phyloP scores from a whole-genome alignment of 2,329 filamentous ascomycete species.

The Ambrosiella cleistominuta region DNA sequence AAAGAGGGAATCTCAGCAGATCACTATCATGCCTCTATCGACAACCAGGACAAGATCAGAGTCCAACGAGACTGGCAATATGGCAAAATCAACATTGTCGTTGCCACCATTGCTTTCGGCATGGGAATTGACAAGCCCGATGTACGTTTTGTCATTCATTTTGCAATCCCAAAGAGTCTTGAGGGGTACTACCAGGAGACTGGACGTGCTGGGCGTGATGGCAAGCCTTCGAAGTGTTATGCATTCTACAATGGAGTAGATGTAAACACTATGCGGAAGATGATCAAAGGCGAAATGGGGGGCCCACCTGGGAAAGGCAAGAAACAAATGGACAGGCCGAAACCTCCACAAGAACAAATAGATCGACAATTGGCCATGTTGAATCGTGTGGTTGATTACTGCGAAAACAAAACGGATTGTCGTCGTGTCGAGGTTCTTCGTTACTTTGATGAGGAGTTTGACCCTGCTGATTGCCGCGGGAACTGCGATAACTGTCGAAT shows the following conservation, averaged over 20 bases:
- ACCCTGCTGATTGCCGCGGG: conserved; percentile 49
- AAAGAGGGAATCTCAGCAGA: conserved; percentile 51
- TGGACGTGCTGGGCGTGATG: conserved; percentile 82
- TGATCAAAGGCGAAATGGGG: conserved; percentile 72
- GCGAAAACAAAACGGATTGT: conserved; percentile 77
- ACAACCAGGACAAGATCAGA: conserved; percentile 44
- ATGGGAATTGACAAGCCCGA: conserved; percentile 99
- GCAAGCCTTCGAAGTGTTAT: conserved; percentile 71
- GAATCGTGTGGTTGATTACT: conserved; percentile 67
- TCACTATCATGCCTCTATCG: conserved; percentile 75
- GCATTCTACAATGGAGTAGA: conserved; percentile 77
- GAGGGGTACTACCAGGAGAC: conserved; percentile 99
- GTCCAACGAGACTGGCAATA: conserved; percentile 72
- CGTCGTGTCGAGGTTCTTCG: conserved; percentile 70
- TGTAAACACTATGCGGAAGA: conserved; percentile 50
- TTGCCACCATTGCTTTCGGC: conserved; percentile 94
- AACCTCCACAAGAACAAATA: conserved; percentile 51
- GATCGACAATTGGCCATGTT: conserved; percentile 73
- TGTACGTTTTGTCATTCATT: conserved; percentile 90
- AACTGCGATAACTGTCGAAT: conserved; percentile 83
- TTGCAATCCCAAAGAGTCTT: conserved; percentile 80
- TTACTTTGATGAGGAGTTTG: conserved; percentile 88
- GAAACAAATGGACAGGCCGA: neutral
- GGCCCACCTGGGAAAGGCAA: neutral
- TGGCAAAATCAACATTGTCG: conserved; percentile 68